Percentiles rank a stretch among this genome's conserved stretches.
These are phyloP conservation scores for Asterophora lycoperdoides DNA, from an alignment of 768 basidiomycete genomes.

Conservation along the genomic window DNA sequence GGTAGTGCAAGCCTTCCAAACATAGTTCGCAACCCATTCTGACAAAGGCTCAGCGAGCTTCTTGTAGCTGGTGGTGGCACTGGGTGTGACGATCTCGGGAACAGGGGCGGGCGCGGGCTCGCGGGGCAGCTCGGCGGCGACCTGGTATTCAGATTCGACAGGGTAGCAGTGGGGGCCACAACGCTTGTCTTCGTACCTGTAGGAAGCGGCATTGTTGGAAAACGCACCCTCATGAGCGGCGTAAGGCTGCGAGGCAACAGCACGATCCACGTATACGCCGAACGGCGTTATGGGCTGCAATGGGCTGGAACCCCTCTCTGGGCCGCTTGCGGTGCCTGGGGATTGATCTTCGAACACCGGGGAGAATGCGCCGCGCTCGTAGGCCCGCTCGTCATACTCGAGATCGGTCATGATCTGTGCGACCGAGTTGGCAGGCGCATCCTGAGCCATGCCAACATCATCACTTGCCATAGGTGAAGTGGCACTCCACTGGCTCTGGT, in stretches of 20 bases:
- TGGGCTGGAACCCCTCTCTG: slow-evolving; percentile 61
- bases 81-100: slow-evolving; percentile 44
- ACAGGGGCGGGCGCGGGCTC: slow-evolving; percentile 36
- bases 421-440: slow-evolving; percentile 16
- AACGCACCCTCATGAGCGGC: slow-evolving; percentile 1
- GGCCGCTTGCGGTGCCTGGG: slow-evolving; percentile 45
- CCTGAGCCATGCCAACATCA: slow-evolving; percentile 27
- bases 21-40: slow-evolving; percentile 74
- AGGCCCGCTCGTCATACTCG: slow-evolving; percentile 25
- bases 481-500: slow-evolving; percentile 34
- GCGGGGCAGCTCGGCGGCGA: slow-evolving; percentile 31
- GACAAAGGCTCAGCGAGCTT: slow-evolving; percentile 73
- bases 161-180: slow-evolving; percentile 20
- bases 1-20: slow-evolving; percentile 82
- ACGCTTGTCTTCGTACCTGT: slow-evolving; percentile 11
- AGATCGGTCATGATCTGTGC: slow-evolving; percentile 21
- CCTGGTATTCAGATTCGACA: slow-evolving; percentile 20
- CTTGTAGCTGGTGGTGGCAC: slow-evolving; percentile 56
- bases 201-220: slow-evolving; percentile 9
- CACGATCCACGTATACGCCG: slow-evolving; percentile 71
- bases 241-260: slow-evolving; percentile 41
- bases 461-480: slow-evolving; percentile 23
- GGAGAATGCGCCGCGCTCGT: slow-evolving; percentile 48
- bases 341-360: slow-evolving; percentile 66
- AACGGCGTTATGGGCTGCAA: slow-evolving; percentile 75